Evolutionary conservation across 805 yeast genomes (phyloP).

Genomic region (Kurtzmaniella cleridarum): DNA sequence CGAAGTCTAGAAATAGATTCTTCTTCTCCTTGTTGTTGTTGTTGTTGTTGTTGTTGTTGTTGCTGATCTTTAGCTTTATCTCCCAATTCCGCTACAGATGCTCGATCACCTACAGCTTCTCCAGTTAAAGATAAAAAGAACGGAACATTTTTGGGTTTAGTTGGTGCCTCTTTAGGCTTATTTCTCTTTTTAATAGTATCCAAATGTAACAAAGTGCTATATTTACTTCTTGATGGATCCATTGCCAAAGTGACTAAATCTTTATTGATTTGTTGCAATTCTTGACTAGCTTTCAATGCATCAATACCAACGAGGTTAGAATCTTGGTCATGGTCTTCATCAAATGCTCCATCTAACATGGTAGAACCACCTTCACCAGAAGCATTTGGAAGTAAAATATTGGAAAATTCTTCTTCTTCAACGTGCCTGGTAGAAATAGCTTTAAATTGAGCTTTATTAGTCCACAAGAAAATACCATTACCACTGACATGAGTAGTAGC

Average conservation of each 20-base stretch:
- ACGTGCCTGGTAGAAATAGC: constrained; percentile 72
- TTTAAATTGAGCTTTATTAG: constrained; percentile 78
- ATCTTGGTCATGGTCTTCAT: constrained; percentile 25
- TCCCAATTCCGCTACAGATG: constrained; percentile 40
- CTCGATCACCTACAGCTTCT: constrained; percentile 66
- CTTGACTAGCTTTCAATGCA: constrained; percentile 31
- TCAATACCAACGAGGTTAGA: constrained; percentile 14
- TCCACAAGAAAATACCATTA: constrained; percentile 89
- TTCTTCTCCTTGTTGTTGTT: constrained; percentile 18
- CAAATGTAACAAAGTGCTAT: constrained; percentile 70
- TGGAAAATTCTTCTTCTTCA: constrained; percentile 67
- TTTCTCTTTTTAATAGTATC: constrained; percentile 83
- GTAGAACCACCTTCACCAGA: constrained; percentile 74
- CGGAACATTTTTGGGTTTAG: constrained; percentile 72
- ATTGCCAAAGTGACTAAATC: constrained; percentile 67
- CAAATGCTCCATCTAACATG: constrained; percentile 72
- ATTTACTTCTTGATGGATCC: constrained; percentile 66
- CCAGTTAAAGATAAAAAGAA: constrained; percentile 75
- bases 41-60: constrained; percentile 8
- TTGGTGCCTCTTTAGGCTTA: constrained; percentile 85
- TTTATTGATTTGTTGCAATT: constrained; percentile 58
- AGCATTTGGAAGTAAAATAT: constrained; percentile 62
- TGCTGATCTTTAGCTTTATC: constrained; percentile 7
- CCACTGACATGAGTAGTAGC: constrained; percentile 92
- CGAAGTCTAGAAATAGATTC: constrained; percentile 28